phyloP scores from a whole-genome alignment of 441 rosid genomes.

The Erodium chrysanthum region DNA sequence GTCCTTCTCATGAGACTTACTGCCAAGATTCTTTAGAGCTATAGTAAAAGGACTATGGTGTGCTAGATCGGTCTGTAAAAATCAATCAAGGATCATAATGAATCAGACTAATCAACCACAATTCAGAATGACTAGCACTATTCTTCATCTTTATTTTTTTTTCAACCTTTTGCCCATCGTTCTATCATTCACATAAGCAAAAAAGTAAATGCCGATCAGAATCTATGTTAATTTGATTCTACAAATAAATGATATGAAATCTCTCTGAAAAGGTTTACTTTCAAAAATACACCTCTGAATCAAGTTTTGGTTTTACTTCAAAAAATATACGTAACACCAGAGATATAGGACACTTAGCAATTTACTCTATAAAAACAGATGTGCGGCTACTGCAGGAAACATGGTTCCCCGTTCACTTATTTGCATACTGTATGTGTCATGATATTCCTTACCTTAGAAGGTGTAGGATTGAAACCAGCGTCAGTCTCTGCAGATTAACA shows the following conservation, averaged over 20 bases:
- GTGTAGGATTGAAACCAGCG: conserved; percentile 71
- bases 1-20: conserved; percentile 25
- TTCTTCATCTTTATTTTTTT: neutral
- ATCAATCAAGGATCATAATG: neutral
- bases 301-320: neutral
- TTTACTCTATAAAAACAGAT: neutral
- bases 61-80: conserved; percentile 43
- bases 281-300: neutral
- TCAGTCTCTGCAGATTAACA: conserved; percentile 52
- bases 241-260: neutral
- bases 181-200: neutral
- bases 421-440: neutral
- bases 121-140: too few relatives aligned
- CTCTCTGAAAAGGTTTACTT: neutral
- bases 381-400: neutral
- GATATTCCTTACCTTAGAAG: conserved; percentile 44
- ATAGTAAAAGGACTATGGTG: conserved; percentile 32
- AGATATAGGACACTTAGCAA: neutral
- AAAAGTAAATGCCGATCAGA: neutral
- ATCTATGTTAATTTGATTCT: neutral
- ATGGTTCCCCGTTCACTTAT: neutral
- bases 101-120: too few relatives aligned
- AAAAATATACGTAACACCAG: neutral
- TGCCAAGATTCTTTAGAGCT: conserved; percentile 40
- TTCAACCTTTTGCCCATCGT: neutral